Percentiles rank a stretch among this genome's conserved stretches.
These are phyloP conservation scores for Ophidiomyces ophidiicola DNA, from an alignment of 2,329 filamentous ascomycete genomes.

Conservation along the genomic window DNA sequence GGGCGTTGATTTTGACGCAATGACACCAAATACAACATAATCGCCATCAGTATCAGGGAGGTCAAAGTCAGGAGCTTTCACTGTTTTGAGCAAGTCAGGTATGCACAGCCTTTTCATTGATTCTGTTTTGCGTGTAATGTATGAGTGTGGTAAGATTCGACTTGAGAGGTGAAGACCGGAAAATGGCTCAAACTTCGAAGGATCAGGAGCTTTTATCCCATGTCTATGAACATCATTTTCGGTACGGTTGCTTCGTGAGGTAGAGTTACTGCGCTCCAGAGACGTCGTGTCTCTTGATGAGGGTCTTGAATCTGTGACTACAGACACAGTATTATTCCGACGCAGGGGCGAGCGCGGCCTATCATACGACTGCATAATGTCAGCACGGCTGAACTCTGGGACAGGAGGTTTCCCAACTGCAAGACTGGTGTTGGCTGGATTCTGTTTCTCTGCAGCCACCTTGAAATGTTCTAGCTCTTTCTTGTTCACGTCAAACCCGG, in stretches of 20 bases:
- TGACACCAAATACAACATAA: slow-evolving; percentile 75
- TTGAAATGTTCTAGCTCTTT: slow-evolving; percentile 35
- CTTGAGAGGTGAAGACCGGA: slow-evolving; percentile 74
- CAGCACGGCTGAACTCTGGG: slow-evolving; percentile 48
- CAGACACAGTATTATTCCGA: slow-evolving; percentile 28
- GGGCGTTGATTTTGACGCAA: slow-evolving; percentile 79
- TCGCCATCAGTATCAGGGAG: slow-evolving; percentile 75
- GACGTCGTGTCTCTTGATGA: neutral
- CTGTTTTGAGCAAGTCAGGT: slow-evolving; percentile 64
- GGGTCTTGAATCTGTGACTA: slow-evolving; percentile 15
- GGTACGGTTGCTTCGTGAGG: neutral
- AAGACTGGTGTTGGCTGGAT: slow-evolving; percentile 16
- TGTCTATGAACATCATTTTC: neutral
- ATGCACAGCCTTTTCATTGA: slow-evolving; percentile 67
- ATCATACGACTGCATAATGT: slow-evolving; percentile 38
- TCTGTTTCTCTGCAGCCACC: slow-evolving; percentile 25
- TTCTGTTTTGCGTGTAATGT: slow-evolving; percentile 63
- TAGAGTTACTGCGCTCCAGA: slow-evolving; percentile 1
- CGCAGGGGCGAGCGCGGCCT: slow-evolving; percentile 22
- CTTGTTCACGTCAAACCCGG: slow-evolving; percentile 34
- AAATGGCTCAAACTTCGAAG: slow-evolving; percentile 68
- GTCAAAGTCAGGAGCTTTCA: slow-evolving; percentile 73
- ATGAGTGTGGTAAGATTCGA: slow-evolving; percentile 68
- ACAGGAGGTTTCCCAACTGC: slow-evolving; percentile 40
- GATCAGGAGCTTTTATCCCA: slow-evolving; percentile 31